Base-by-base conservation (phyloP, 176 grass and related monocot species). In the Puya raimondii region DNA sequence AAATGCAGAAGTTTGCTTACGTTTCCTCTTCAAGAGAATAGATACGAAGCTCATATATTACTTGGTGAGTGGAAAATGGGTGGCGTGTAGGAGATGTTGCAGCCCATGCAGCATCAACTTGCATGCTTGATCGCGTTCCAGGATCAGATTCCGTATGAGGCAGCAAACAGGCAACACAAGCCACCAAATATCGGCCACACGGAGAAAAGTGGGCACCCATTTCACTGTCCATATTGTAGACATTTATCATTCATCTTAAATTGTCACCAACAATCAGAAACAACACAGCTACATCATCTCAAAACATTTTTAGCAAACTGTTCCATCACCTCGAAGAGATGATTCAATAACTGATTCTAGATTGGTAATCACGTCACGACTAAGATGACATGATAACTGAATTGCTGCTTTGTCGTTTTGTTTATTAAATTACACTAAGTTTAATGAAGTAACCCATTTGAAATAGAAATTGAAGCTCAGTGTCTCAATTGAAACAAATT, bases 141-240 rank as follows among this genome's bases (percentile, higher is more conserved):
- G 74, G 81, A 69, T 88, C 89, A 64, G 80, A 86, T 93, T 97
- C 94, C 66, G 77, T 79, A 73, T 86, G 95, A 63, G 90, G 95
- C 57, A 91, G 74, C 78, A 94, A 85, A 78, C 95, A 99, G 70
- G 95, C 95, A 81, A 99, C 95, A 69, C 95, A 99, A 51, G 85
- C 95, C 20, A 99, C 95, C 78, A 99, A 51, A 88, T 84, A 99
- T 65, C 95, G 90, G 16, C 95, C 95, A 72, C 95, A 91, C 9
- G 95, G 95, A 66, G 95, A 99, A 81, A 99, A 93, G 80, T 91
- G 95, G 73, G 95, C 87, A 67, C 95, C 95, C 95, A 99, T 99
- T 87, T 99, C 95, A 88, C 95, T 99, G 90, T 23, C 85, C 76
- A 50, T 27, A 72, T 66, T 58, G 72, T 68, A 66, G 74, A 66